Conservation (phyloP, 495 filamentous ascomycete genomes). For the Bombardia bombarda region DNA sequence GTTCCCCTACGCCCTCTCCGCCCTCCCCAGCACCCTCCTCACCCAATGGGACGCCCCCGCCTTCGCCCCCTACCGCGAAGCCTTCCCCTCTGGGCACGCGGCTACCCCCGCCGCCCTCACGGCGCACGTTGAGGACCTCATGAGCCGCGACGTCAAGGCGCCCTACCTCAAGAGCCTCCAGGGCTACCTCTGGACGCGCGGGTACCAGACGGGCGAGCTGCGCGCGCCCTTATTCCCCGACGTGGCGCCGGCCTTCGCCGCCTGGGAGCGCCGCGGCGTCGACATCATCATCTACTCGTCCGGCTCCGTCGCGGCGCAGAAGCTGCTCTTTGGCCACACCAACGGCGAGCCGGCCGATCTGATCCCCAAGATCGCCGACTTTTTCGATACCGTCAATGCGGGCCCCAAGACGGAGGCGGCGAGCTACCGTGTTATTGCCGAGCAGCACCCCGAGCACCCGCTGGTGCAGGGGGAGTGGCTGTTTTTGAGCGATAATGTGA, state of each 20-base stretch:
- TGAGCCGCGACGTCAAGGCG: constrained; percentile 56
- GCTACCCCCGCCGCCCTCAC: constrained; percentile 40
- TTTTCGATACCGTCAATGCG: constrained; percentile 69
- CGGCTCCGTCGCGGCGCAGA: constrained; percentile 63
- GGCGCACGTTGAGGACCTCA: constrained; percentile 55
- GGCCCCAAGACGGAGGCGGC: constrained; percentile 52
- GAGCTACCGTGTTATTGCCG: constrained; percentile 55
- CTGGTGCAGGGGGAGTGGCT: constrained; percentile 37
- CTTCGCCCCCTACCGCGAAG: constrained; percentile 51
- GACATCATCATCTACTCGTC: constrained; percentile 62
- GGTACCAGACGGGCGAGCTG: constrained; percentile 53
- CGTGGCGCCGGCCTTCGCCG: constrained; percentile 46
- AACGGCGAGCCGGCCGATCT: constrained; percentile 47
- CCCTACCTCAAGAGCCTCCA: constrained; percentile 64
- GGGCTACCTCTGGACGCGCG: constrained; percentile 61
- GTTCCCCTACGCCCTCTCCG: constrained; percentile 63
- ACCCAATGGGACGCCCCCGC: constrained; percentile 49
- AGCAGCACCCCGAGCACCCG: constrained; percentile 29
- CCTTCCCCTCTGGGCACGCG: constrained; percentile 54
- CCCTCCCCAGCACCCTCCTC: constrained; percentile 48
- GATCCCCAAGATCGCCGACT: constrained; percentile 44
- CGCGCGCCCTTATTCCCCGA: constrained; percentile 61
- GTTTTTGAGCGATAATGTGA: constrained; percentile 65
- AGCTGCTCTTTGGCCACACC: constrained; percentile 62
- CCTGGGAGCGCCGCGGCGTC: constrained; percentile 41